Evolutionary conservation across 352 stramenopile genomes (phyloP), one percentile per base, ranked within the genome.

Genomic region (Globisporangium alternatum): DNA sequence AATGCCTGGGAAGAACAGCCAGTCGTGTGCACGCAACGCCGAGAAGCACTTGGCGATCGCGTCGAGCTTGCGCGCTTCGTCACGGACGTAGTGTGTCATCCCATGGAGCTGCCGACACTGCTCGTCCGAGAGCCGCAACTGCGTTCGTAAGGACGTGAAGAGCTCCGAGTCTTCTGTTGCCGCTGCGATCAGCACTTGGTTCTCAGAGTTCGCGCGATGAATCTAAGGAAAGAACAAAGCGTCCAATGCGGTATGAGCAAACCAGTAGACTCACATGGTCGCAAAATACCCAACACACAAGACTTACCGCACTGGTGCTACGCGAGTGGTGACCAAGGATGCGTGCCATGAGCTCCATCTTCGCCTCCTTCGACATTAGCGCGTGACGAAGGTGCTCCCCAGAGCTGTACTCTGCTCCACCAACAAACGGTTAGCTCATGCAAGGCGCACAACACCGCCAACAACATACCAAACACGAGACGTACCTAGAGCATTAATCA

Each of bases 21-120:
- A 96, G 67, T 94, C 86, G 64, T 96, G 87, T 0, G 83, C 84
- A 39, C 79, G 83, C 13, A 96, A 61, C 21, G 86, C 83, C 9
- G 87, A 87, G 56, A 96, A 96, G 49, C 87, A 96, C 60, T 96
- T 96, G n/a, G 75, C 74, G 56, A 96, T 93, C 2, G 79, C 86
- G 30, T 91, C 83, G 7, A 96, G 74, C 59, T 93, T 90, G 19
- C 74, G 75, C 33, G 81, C 70, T 69, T 96, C 87, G 39, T 93
- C 77, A 19, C 75, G 83, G 3, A 86, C 77, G 22, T 75, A 62
- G 6, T 67, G 54, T 13, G 70, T 69, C 54, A 93, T 60, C 37
- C 64, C 76, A 21, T 80, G 70, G 15, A 96, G 67, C 17, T 75
- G 77, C 37, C 74, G 78, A 44, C 80, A 91, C 61, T 96, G 87